These are phyloP conservation scores for Solanum paucissectum DNA, from an alignment of 257 asterid genomes.

Conservation along the genomic window DNA sequence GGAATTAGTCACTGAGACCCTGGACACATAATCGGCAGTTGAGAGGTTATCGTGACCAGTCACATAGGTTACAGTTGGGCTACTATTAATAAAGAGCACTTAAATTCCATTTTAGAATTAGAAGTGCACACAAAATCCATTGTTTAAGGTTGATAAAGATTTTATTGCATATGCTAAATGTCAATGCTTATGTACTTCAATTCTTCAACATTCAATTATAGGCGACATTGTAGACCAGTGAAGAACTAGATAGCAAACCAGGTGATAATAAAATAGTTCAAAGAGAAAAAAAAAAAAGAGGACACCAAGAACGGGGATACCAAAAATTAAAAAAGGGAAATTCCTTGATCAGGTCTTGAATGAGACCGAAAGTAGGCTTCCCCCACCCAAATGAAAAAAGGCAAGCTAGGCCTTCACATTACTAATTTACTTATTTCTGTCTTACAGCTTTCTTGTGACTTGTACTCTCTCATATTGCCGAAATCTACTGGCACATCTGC, in stretches of 20 bases:
- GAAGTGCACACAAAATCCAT: not conserved
- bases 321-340: not conserved
- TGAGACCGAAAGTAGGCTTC: not conserved
- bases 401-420: not conserved
- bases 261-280: not conserved
- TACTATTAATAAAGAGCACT: not conserved
- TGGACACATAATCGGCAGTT: not conserved
- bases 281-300: not conserved
- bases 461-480: not conserved
- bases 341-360: not conserved
- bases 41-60: not conserved
- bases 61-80: not conserved
- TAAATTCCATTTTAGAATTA: not conserved
- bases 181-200: not conserved
- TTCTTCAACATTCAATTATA: not conserved
- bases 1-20: not conserved
- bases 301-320: not conserved
- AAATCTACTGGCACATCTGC: not conserved
- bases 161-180: not conserved
- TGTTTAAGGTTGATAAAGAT: not conserved
- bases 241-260: not conserved
- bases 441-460: not conserved
- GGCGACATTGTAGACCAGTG: not conserved
- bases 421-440: not conserved
- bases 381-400: not conserved